Evolutionary conservation across 177 flowering plant genomes (phyloP).

Genomic region (Vitis hybrid): DNA sequence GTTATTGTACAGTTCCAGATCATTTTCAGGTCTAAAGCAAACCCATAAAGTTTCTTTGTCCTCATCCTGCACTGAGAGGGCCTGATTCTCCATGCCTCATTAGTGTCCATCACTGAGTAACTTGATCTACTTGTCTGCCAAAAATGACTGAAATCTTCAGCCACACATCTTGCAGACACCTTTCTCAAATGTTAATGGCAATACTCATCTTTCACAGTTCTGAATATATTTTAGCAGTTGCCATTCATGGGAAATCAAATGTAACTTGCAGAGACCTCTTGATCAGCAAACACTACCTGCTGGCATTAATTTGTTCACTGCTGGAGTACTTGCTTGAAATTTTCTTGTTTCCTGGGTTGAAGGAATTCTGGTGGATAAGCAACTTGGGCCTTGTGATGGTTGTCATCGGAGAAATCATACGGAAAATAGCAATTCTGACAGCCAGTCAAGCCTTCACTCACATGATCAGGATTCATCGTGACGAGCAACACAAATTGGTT

Average conservation of each 20-base stretch:
- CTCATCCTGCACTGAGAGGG: too few species aligned
- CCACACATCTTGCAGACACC: constrained; percentile 59
- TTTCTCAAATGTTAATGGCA: constrained; percentile 60
- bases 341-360: constrained; percentile 57
- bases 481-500: constrained; percentile 64
- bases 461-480: constrained; percentile 53
- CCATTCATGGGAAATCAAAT: constrained; percentile 61
- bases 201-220: constrained; percentile 69
- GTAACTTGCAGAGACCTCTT: constrained; percentile 66
- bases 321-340: constrained; percentile 69
- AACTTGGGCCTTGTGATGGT: constrained; percentile 69
- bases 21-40: constrained; percentile 12
- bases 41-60: background rate
- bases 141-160: constrained; percentile 51
- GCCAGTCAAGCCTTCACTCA: constrained; percentile 90
- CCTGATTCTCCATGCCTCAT: too few species aligned
- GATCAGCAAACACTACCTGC: constrained; percentile 63
- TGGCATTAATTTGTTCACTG: constrained; percentile 71
- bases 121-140: constrained; percentile 3
- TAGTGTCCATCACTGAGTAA: background rate
- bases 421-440: constrained; percentile 77
- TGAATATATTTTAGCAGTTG: constrained; percentile 67
- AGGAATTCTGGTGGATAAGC: constrained; percentile 80
- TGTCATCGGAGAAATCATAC: constrained; percentile 74
- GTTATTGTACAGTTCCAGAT: background rate